These are phyloP conservation scores for Starmerella sp. DNA, from an alignment of 805 yeast species.

Conservation along the genomic window DNA sequence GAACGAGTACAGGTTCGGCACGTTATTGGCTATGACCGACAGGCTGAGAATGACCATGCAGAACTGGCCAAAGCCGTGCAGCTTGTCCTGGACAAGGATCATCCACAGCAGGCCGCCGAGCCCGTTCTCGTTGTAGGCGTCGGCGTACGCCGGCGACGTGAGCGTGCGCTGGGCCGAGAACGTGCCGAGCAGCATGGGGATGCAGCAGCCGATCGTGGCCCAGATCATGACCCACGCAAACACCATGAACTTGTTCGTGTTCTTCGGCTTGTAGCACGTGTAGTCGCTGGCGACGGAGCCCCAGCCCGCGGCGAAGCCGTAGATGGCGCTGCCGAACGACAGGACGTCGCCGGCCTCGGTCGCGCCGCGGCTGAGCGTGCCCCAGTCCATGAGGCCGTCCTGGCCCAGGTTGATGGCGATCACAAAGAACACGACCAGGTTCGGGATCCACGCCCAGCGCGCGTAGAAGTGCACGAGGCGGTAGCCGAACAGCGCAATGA, in stretches of 20 bases:
- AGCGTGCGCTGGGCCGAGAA: constrained; percentile 65
- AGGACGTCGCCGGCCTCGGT: constrained; percentile 65
- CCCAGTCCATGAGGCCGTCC: constrained; percentile 47
- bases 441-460: constrained; percentile 83
- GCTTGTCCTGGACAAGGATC: constrained; percentile 63
- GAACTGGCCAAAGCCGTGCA: constrained; percentile 84
- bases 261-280: constrained; percentile 71
- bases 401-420: constrained; percentile 66
- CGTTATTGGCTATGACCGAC: constrained; percentile 81
- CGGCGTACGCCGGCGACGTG: constrained; percentile 36
- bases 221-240: constrained; percentile 57
- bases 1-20: constrained; percentile 89
- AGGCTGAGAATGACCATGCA: constrained; percentile 74
- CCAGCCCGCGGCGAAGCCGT: constrained; percentile 93
- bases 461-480: constrained; percentile 68
- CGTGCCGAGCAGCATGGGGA: constrained; percentile 73
- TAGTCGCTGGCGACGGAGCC: constrained; percentile 86
- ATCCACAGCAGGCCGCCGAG: constrained; percentile 78
- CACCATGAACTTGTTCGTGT: constrained; percentile 45
- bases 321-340: constrained; percentile 71
- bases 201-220: constrained; percentile 53
- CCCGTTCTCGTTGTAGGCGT: constrained; percentile 38
- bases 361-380: constrained; percentile 45
- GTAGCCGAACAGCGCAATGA: constrained; percentile 77
- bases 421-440: constrained; percentile 57